A percentile compares a stretch with the other conserved stretches of the same genome.
phyloP scores from a whole-genome alignment of 768 basidiomycete species.

The Clitopilus hobsonii region DNA sequence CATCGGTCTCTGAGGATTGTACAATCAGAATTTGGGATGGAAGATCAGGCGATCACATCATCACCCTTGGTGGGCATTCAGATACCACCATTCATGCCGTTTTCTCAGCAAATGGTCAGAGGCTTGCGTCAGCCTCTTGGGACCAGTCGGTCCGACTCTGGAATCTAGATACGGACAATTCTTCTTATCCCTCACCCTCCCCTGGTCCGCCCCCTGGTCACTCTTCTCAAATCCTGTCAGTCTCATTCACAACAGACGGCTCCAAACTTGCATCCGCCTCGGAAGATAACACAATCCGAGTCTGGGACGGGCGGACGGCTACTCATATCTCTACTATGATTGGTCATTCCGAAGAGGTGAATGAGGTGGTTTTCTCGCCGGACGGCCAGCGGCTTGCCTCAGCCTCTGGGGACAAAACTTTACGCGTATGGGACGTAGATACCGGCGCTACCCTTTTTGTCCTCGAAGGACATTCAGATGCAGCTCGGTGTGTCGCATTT shows the following conservation, averaged over 20 bases:
- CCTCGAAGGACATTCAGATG: not conserved
- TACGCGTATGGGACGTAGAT: slow-evolving; percentile 7
- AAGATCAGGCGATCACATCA: not conserved
- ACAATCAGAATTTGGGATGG: not conserved
- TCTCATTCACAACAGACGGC: slow-evolving; percentile 4
- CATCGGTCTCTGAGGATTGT: not conserved
- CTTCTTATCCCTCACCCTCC: not conserved
- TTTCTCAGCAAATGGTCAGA: no score
- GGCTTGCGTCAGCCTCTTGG: not conserved
- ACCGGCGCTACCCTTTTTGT: not conserved
- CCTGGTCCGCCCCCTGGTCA: not conserved
- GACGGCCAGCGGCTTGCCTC: slow-evolving; percentile 7
- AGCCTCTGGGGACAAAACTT: slow-evolving; percentile 5
- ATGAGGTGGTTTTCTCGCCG: not conserved
- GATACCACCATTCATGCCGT: no score
- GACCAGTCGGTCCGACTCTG: not conserved
- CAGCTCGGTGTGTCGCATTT: not conserved
- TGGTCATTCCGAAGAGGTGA: slow-evolving; percentile 1
- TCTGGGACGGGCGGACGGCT: slow-evolving; percentile 3
- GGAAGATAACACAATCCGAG: not conserved
- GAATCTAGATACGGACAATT: not conserved
- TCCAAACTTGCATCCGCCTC: slow-evolving; percentile 4
- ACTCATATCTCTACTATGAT: not conserved
- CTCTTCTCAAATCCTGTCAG: not conserved
- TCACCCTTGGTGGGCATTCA: not conserved